Conservation (phyloP, 1,284 basidiomycete species). For the Pterula multifida region DNA sequence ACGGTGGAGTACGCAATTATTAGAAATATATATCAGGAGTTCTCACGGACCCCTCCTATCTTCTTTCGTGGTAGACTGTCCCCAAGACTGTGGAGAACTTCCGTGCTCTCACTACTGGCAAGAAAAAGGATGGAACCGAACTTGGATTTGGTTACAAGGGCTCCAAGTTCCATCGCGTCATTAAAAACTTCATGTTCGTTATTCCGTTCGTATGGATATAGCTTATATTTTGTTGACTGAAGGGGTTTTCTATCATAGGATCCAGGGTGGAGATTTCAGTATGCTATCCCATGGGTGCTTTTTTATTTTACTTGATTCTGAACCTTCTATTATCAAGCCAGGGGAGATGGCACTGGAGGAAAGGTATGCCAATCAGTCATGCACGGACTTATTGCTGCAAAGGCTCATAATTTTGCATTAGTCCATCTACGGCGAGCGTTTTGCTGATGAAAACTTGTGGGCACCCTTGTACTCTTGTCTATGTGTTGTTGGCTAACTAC, state of each 20-base stretch:
- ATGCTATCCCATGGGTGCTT: slow-evolving; percentile 14
- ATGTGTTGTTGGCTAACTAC: slow-evolving; percentile 1
- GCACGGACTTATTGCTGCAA: too few relatives aligned
- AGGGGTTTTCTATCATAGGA: slow-evolving; percentile 25
- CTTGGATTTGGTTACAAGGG: slow-evolving; percentile 81
- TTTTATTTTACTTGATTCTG: too few relatives aligned
- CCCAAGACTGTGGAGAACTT: slow-evolving; percentile 99
- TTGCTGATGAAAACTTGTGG: slow-evolving; percentile 96
- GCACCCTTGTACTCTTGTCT: slow-evolving; percentile 14
- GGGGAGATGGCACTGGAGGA: slow-evolving; percentile 94
- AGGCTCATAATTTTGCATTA: slow-evolving; percentile 16
- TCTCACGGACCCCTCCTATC: slow-evolving; percentile 8
- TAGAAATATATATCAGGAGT: too few relatives aligned
- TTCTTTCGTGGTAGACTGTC: slow-evolving; percentile 48
- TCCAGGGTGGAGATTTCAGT: slow-evolving; percentile 94
- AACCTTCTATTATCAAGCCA: slow-evolving; percentile 27
- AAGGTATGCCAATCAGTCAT: slow-evolving; percentile 34
- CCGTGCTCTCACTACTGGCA: slow-evolving; percentile 70
- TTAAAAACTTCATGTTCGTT: slow-evolving; percentile 90
- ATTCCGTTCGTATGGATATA: not conserved
- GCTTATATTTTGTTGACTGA: not conserved
- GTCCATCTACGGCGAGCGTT: slow-evolving; percentile 88
- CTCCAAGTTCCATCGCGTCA: slow-evolving; percentile 95
- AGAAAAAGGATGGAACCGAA: slow-evolving; percentile 64
- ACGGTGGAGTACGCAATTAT: slow-evolving; percentile 63